phyloP scores from a whole-genome alignment of 2,329 filamentous ascomycete species.

The Neofusicoccum cordaticola region DNA sequence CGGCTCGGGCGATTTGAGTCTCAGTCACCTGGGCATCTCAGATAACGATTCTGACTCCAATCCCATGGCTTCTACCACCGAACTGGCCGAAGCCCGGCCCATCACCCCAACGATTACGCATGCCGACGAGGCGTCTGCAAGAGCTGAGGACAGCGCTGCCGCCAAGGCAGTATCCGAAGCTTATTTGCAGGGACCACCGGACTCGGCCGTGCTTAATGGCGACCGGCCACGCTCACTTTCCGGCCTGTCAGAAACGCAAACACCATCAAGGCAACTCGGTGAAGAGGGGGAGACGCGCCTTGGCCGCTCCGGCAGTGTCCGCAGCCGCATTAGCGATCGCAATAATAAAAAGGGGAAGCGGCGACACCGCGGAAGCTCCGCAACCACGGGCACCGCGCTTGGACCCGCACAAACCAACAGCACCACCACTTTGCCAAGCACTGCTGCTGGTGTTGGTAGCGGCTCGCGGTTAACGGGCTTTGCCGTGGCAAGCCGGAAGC shows the following conservation, averaged over 20 bases:
- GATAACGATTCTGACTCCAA: conserved; percentile 59
- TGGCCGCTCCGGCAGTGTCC: conserved; percentile 52
- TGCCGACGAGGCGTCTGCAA: conserved; percentile 53
- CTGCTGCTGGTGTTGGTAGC: conserved; percentile 47
- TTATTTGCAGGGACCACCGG: conserved; percentile 46
- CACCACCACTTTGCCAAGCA: conserved; percentile 66
- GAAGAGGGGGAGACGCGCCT: conserved; percentile 55
- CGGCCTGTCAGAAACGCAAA: conserved; percentile 33
- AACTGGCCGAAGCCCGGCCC: conserved; percentile 42
- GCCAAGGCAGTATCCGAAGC: conserved; percentile 61
- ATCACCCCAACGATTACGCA: conserved; percentile 32
- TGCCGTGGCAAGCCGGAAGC: conserved; percentile 91
- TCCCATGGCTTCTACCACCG: conserved; percentile 57
- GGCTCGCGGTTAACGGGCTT: conserved; percentile 86
- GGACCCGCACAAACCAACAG: conserved; percentile 70
- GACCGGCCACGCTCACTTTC: conserved; percentile 41
- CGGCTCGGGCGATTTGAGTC: conserved; percentile 81
- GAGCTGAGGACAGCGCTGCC: conserved; percentile 58
- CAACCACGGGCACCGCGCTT: conserved; percentile 62
- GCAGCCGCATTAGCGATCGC: conserved; percentile 52
- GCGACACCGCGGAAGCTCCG: conserved; percentile 79
- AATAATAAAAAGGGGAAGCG: conserved; percentile 42
- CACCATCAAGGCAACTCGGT: conserved; percentile 63
- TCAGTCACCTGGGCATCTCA: conserved; percentile 80
- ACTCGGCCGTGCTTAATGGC: conserved; percentile 28